Evolutionary conservation across 805 yeast genomes (phyloP).

Genomic region (Saccharomycopsis sp.): DNA sequence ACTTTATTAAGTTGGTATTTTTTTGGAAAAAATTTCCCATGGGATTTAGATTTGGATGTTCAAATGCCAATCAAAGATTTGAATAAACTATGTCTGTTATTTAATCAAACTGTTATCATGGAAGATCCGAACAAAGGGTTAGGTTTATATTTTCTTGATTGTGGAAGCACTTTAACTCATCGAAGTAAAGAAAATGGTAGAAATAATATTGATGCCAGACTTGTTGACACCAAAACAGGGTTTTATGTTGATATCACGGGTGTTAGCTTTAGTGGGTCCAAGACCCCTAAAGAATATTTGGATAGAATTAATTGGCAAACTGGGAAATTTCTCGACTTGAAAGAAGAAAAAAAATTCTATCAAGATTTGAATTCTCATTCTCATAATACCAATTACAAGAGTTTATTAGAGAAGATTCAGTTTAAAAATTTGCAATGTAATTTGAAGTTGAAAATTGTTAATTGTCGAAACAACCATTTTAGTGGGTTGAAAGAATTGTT

Average conservation of each 20-base stretch:
- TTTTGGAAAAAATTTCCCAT: conserved; percentile 53
- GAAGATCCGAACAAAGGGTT: conserved; percentile 45
- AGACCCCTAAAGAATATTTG: conserved; percentile 10
- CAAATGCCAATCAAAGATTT: conserved; percentile 50
- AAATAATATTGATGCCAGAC: conserved; percentile 65
- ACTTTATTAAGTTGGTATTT: conserved; percentile 56
- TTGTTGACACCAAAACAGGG: conserved; percentile 64
- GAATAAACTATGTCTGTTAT: conserved; percentile 36
- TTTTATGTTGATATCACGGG: conserved; percentile 69
- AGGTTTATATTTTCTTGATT: conserved; percentile 46
- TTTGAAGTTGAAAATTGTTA: conserved; percentile 29
- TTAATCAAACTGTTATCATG: conserved; percentile 36
- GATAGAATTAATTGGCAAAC: conserved; percentile 6
- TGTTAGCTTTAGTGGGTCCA: conserved; percentile 30
- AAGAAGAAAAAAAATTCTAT: conserved; percentile 1
- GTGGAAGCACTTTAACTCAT: conserved; percentile 44
- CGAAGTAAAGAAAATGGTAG: conserved; percentile 50
- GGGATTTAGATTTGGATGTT: conserved; percentile 63
- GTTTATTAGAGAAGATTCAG: conserved; percentile 1
- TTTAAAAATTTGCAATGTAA: conserved; percentile 14
- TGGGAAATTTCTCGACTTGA: conserved; percentile 4
- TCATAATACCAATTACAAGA: not conserved
- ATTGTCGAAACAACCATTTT: conserved; percentile 59
- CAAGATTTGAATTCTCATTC: not conserved
- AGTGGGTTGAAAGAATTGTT: conserved; percentile 39